A percentile compares a stretch with the other conserved stretches of the same genome.
Conservation (phyloP, 331 rosid species). For the Prunus yedoensis region DNA sequence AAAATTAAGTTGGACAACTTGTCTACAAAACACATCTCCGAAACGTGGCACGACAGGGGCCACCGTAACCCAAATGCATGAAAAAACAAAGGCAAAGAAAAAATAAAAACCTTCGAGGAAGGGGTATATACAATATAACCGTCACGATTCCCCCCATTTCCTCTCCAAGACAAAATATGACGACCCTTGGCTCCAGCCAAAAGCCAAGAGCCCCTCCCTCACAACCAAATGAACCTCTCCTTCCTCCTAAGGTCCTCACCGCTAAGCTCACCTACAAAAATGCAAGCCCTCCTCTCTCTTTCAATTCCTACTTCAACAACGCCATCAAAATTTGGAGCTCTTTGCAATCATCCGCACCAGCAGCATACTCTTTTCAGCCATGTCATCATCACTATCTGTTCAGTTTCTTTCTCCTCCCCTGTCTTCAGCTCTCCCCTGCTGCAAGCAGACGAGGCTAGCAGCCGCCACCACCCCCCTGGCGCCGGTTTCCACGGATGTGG, state of each 20-base stretch:
- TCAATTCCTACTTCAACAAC: neutral
- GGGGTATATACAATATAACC: neutral
- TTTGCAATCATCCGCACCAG: neutral
- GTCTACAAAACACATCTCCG: no score
- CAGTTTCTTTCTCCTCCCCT: slow-evolving; percentile 47
- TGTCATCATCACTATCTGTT: slow-evolving; percentile 68
- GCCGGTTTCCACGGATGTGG: slow-evolving; percentile 39
- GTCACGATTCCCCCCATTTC: neutral
- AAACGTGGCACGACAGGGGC: no score
- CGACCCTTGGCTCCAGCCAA: slow-evolving; percentile 66
- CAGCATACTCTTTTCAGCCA: neutral
- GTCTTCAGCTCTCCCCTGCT: slow-evolving; percentile 19
- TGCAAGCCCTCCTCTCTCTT: slow-evolving; percentile 26
- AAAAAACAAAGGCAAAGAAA: no score
- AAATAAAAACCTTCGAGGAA: neutral
- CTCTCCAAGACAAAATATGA: neutral
- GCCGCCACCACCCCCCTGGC: slow-evolving; percentile 41
- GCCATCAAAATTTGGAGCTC: neutral
- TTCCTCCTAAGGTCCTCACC: slow-evolving; percentile 42
- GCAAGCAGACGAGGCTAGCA: slow-evolving; percentile 35
- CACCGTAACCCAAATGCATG: neutral
- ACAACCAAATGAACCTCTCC: slow-evolving; percentile 34
- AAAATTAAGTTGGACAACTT: no score
- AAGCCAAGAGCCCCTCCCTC: slow-evolving; percentile 28
- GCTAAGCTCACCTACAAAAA: slow-evolving; percentile 46